Percentiles rank a stretch among this genome's conserved stretches.
Conservation (phyloP, 768 basidiomycete species). For the Dentipellis fragilis region DNA sequence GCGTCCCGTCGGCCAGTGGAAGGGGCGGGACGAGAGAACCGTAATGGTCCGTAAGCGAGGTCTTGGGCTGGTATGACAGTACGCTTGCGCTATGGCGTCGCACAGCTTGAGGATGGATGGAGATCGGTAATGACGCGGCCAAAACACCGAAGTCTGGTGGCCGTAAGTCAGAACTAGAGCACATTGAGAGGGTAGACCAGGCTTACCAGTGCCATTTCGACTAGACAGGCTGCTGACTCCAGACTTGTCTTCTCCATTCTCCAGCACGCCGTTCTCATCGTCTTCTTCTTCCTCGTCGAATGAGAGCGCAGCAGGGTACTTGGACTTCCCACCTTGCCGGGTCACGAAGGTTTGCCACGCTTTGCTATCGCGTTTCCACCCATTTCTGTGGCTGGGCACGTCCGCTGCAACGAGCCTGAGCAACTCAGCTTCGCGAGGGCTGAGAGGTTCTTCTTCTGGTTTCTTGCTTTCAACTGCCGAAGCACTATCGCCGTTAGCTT, state of each 20-base stretch:
- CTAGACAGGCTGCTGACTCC: not conserved
- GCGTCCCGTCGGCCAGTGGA: slow-evolving; percentile 13
- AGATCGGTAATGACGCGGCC: slow-evolving; percentile 53
- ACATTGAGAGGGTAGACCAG: too few species aligned
- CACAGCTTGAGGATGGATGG: slow-evolving; percentile 33
- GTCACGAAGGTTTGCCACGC: slow-evolving; percentile 55
- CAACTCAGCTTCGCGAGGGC: slow-evolving; percentile 42
- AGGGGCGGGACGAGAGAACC: slow-evolving; percentile 19
- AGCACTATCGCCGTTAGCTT: slow-evolving; percentile 9
- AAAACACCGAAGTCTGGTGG: slow-evolving; percentile 15
- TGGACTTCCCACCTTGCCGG: slow-evolving; percentile 19
- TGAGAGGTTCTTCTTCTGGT: slow-evolving; percentile 11
- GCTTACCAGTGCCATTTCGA: not conserved
- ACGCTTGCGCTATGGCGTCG: slow-evolving; percentile 28
- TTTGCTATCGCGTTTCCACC: slow-evolving; percentile 53
- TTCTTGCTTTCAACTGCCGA: not conserved
- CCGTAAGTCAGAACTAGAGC: too few species aligned
- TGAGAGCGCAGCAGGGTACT: slow-evolving; percentile 15
- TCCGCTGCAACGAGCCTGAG: slow-evolving; percentile 57
- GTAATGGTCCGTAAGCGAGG: slow-evolving; percentile 30
- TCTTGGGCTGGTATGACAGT: slow-evolving; percentile 49
- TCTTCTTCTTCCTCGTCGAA: slow-evolving; percentile 21
- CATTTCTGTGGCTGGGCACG: slow-evolving; percentile 61
- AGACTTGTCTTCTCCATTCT: not conserved
- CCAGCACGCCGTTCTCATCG: slow-evolving; percentile 16